Conservation (phyloP, 345 rosid genomes). For the Linum usitatissimum region DNA sequence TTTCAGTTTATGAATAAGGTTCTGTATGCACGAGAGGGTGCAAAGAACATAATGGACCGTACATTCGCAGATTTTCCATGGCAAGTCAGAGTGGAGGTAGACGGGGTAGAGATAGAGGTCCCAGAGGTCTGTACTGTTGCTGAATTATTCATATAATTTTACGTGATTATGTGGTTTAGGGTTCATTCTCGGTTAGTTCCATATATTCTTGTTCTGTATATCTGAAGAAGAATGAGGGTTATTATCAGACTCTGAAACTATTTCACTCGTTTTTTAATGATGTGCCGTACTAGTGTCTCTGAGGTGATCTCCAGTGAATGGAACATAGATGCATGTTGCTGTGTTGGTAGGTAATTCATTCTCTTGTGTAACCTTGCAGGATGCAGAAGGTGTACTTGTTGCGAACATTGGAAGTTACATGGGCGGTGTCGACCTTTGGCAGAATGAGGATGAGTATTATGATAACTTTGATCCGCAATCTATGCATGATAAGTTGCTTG, state of each 20-base stretch:
- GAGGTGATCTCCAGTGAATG: neutral
- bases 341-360: constrained; percentile 8
- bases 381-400: constrained; percentile 82
- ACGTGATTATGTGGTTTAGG: neutral
- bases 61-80: constrained; percentile 76
- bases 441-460: constrained; percentile 70
- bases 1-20: constrained; percentile 87
- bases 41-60: constrained; percentile 82
- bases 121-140: constrained; percentile 54
- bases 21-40: constrained; percentile 88
- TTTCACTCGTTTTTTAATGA: too few species aligned
- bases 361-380: constrained; percentile 34
- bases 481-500: constrained; percentile 79
- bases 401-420: constrained; percentile 92
- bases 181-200: neutral
- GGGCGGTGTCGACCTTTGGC: constrained; percentile 98
- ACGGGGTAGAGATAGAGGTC: constrained; percentile 72
- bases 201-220: neutral
- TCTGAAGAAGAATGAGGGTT: neutral
- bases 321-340: neutral
- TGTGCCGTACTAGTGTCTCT: neutral
- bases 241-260: neutral
- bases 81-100: constrained; percentile 85
- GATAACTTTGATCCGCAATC: constrained; percentile 77
- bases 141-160: too few species aligned